These are phyloP conservation scores for Fusarium sp. DNA, from an alignment of 2,329 filamentous ascomycete genomes.

Conservation along the genomic window DNA sequence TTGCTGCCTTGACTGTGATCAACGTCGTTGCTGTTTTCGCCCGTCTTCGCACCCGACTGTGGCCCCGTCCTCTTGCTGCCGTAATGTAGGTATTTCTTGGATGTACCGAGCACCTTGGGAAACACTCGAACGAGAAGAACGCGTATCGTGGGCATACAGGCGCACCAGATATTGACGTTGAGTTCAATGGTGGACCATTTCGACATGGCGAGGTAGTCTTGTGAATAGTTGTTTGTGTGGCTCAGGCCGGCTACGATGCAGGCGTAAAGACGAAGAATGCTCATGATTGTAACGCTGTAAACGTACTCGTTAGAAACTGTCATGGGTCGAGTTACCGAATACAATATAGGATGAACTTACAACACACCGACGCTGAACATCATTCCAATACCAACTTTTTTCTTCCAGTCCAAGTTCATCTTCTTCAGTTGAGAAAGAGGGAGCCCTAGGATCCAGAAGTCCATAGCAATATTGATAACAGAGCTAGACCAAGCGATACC, in stretches of 20 bases:
- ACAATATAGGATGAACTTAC: constrained; percentile 44
- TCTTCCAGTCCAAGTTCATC: constrained; percentile 59
- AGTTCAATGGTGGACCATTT: constrained; percentile 4
- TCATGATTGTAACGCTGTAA: not conserved
- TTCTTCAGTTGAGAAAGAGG: constrained; percentile 59
- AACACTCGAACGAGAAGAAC: not conserved
- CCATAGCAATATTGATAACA: constrained; percentile 62
- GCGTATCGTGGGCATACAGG: not conserved
- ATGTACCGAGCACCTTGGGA: not conserved
- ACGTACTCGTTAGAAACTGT: not conserved
- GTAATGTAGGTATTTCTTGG: not conserved
- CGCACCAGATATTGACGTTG: not conserved
- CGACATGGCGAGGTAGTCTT: not conserved
- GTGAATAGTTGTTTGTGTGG: not conserved
- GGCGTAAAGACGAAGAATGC: not conserved
- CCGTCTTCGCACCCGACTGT: no score
- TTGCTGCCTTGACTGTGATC: no score
- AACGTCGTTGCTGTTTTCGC: no score
- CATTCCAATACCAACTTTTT: constrained; percentile 59
- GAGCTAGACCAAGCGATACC: constrained; percentile 64
- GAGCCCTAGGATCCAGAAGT: constrained; percentile 64
- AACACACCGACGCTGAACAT: constrained; percentile 65
- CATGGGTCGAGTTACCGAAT: rapidly evolving
- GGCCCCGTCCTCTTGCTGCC: not conserved
- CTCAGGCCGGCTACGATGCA: not conserved